These are phyloP conservation scores for Ramularia endophylla DNA, from an alignment of 2,329 filamentous ascomycete genomes.

Conservation along the genomic window DNA sequence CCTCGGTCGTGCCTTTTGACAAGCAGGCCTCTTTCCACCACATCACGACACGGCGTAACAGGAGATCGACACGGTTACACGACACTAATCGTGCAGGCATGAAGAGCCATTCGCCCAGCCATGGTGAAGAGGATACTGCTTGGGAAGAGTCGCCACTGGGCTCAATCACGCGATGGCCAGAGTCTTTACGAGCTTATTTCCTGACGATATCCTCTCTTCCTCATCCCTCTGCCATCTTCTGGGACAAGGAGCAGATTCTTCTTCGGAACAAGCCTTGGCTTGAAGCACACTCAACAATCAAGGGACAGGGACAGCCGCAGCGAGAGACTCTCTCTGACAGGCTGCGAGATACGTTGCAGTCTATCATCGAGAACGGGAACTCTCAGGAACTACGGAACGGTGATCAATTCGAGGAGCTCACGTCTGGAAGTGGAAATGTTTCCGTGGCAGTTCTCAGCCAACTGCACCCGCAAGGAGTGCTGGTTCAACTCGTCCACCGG, in stretches of 20 bases:
- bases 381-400: conserved; percentile 16
- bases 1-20: too few species aligned
- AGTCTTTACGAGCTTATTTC: conserved; percentile 21
- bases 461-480: conserved; percentile 14
- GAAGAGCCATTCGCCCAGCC: conserved; percentile 6
- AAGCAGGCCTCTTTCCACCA: too few species aligned
- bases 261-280: conserved; percentile 39
- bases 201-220: conserved; percentile 35
- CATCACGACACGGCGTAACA: neutral
- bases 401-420: conserved; percentile 12
- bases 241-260: conserved; percentile 34
- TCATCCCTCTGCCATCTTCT: conserved; percentile 40
- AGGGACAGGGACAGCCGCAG: conserved; percentile 32
- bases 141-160: conserved; percentile 28
- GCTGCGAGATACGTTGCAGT: conserved; percentile 30
- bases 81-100: neutral
- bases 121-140: neutral
- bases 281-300: conserved; percentile 27
- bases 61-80: neutral
- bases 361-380: conserved; percentile 25
- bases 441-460: conserved; percentile 23
- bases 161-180: conserved; percentile 32
- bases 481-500: conserved; percentile 22
- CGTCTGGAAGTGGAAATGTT: conserved; percentile 3
- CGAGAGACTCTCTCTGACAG: conserved; percentile 29